Evolutionary conservation across 331 rosid species (phyloP).

Genomic region (Stylosanthes scabra): DNA sequence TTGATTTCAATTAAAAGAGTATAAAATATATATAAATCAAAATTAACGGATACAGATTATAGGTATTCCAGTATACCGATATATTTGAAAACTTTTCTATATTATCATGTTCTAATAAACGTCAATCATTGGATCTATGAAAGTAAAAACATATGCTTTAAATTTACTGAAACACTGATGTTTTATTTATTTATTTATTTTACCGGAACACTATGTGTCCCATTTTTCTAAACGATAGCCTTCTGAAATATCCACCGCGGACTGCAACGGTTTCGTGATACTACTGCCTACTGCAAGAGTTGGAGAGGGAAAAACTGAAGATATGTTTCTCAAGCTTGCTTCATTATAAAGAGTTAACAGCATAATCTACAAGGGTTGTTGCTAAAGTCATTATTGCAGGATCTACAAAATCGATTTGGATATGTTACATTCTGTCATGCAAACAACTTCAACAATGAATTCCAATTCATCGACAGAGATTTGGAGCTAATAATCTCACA

Average conservation of each 20-base stretch:
- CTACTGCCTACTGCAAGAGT: not conserved
- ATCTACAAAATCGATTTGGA: constrained; percentile 71
- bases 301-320: not conserved
- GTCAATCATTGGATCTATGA: too few relatives aligned
- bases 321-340: constrained; percentile 44
- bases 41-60: too few relatives aligned
- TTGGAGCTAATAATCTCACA: constrained; percentile 37
- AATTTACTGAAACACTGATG: too few relatives aligned
- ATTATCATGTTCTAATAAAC: too few relatives aligned
- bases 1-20: too few relatives aligned
- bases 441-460: constrained; percentile 43
- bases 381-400: constrained; percentile 45
- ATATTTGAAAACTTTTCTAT: too few relatives aligned
- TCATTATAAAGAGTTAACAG: constrained; percentile 28
- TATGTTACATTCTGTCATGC: constrained; percentile 44
- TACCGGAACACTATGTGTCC: not conserved
- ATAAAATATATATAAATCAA: too few relatives aligned
- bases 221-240: not conserved
- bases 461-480: constrained; percentile 30
- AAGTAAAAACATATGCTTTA: not conserved
- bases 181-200: too few relatives aligned
- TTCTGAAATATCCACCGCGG: constrained; percentile 5
- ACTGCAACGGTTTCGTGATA: not conserved
- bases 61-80: too few relatives aligned
- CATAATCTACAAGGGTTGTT: constrained; percentile 41